Percentiles rank a stretch among this genome's conserved stretches.
Evolutionary conservation across 2,329 filamentous ascomycete genomes (phyloP).

Genomic region (Aspergillus fischeri): DNA sequence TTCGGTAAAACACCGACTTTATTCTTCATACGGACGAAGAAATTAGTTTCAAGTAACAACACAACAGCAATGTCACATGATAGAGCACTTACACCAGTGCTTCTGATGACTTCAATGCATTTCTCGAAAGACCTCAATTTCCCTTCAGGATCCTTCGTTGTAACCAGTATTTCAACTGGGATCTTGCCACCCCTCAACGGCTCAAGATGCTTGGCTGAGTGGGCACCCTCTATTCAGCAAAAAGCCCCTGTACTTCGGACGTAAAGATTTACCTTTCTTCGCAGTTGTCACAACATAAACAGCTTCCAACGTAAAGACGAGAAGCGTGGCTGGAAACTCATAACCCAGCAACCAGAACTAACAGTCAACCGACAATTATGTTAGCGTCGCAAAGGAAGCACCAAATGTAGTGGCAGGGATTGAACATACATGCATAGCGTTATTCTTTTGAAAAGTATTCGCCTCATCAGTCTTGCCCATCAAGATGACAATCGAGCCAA

Average conservation of each 20-base stretch:
- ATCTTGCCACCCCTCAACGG: constrained; percentile 88
- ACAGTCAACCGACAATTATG: constrained; percentile 8
- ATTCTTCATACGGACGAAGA: constrained; percentile 51
- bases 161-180: constrained; percentile 84
- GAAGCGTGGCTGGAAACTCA: constrained; percentile 93
- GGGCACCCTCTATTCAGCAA: background rate
- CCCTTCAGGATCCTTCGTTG: constrained; percentile 84
- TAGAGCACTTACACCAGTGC: constrained; percentile 66
- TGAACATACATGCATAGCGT: constrained; percentile 80
- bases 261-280: constrained; percentile 74
- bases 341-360: constrained; percentile 98
- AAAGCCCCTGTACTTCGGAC: background rate
- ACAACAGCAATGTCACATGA: background rate
- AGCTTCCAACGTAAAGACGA: constrained; percentile 83
- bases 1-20: constrained; percentile 86
- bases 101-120: constrained; percentile 81
- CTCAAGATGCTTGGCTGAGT: constrained; percentile 82
- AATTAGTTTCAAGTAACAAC: background rate
- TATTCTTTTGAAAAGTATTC: constrained; percentile 88
- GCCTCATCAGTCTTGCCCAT: constrained; percentile 94
- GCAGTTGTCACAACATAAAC: constrained; percentile 92
- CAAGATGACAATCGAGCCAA: constrained; percentile 78
- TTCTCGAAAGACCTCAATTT: constrained; percentile 88
- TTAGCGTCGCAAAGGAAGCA: background rate
- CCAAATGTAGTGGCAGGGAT: background rate